Conservation (phyloP, 805 yeast genomes). For the Komagataella pseudopastoris region DNA sequence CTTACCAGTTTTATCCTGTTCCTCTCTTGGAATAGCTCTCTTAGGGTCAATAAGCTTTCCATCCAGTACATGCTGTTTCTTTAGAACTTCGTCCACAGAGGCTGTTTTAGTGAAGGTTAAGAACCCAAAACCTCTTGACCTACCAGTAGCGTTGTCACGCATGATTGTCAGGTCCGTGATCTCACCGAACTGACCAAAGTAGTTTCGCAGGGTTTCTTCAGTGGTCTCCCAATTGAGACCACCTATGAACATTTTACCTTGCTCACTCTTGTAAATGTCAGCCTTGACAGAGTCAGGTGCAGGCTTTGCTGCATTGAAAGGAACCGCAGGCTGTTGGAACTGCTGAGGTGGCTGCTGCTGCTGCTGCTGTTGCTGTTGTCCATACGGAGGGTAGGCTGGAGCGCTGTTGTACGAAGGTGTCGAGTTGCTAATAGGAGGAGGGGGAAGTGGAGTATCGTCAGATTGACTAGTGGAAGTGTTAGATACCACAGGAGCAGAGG, state of each 20-base stretch:
- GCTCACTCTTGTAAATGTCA: constrained; percentile 46
- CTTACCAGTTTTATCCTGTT: constrained; percentile 93
- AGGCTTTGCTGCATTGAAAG: not conserved
- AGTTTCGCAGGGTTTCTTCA: constrained; percentile 71
- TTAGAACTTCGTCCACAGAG: constrained; percentile 77
- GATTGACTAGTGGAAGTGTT: constrained; percentile 1
- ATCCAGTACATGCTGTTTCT: constrained; percentile 78
- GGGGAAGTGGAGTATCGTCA: not conserved
- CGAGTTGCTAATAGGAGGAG: not conserved
- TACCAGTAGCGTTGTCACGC: constrained; percentile 80
- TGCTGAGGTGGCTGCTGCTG: constrained; percentile 6
- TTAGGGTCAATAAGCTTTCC: constrained; percentile 97
- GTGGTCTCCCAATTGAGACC: constrained; percentile 98
- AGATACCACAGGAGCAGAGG: not conserved
- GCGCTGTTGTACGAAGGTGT: not conserved
- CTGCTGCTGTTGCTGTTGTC: constrained; percentile 5
- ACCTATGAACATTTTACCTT: constrained; percentile 90
- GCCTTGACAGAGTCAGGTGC: constrained; percentile 22
- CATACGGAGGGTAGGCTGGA: constrained; percentile 2
- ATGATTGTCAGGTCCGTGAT: constrained; percentile 81
- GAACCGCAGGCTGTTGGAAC: constrained; percentile 8
- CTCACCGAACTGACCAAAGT: constrained; percentile 81
- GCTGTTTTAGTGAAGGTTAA: constrained; percentile 72
- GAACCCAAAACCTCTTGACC: constrained; percentile 92
- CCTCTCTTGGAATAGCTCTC: constrained; percentile 94